Conservation (phyloP, 2,329 filamentous ascomycete genomes). For the Colletotrichum cuscutae region DNA sequence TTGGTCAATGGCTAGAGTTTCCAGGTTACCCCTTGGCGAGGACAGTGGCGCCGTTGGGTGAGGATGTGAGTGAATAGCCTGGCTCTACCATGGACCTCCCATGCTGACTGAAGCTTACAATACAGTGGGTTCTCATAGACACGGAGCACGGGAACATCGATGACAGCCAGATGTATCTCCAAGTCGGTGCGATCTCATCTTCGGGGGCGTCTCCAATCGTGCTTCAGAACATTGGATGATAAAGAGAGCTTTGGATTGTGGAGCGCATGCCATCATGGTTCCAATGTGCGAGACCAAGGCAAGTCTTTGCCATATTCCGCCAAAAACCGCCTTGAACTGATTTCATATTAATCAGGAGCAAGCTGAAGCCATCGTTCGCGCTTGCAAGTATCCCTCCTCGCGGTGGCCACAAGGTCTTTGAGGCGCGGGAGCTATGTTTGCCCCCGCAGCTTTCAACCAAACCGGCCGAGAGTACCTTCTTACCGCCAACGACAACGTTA, state of each 20-base stretch:
- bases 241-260: slow-evolving; percentile 55
- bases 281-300: slow-evolving; percentile 40
- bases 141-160: slow-evolving; percentile 15
- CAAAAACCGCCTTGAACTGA: not conserved
- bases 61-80: slow-evolving; percentile 40
- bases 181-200: slow-evolving; percentile 9
- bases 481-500: slow-evolving; percentile 58
- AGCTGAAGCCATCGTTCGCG: slow-evolving; percentile 39
- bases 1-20: slow-evolving; percentile 45
- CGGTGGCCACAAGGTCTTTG: slow-evolving; percentile 39
- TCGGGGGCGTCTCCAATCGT: slow-evolving; percentile 5
- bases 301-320: not conserved
- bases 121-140: slow-evolving; percentile 14
- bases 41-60: slow-evolving; percentile 42
- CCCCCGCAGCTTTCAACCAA: slow-evolving; percentile 40
- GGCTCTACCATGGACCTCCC: too few species aligned
- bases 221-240: slow-evolving; percentile 14
- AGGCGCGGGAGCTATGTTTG: slow-evolving; percentile 44
- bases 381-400: slow-evolving; percentile 41
- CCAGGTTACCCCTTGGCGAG: slow-evolving; percentile 45
- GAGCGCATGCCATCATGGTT: slow-evolving; percentile 61
- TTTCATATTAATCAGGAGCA: slow-evolving; percentile 34
- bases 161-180: slow-evolving; percentile 14
- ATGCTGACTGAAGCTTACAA: not conserved
- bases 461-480: slow-evolving; percentile 55